A percentile compares a stretch with the other conserved stretches of the same genome.
phyloP scores from a whole-genome alignment of 306 rosid species.

The Amphicarpaea edgeworthii region DNA sequence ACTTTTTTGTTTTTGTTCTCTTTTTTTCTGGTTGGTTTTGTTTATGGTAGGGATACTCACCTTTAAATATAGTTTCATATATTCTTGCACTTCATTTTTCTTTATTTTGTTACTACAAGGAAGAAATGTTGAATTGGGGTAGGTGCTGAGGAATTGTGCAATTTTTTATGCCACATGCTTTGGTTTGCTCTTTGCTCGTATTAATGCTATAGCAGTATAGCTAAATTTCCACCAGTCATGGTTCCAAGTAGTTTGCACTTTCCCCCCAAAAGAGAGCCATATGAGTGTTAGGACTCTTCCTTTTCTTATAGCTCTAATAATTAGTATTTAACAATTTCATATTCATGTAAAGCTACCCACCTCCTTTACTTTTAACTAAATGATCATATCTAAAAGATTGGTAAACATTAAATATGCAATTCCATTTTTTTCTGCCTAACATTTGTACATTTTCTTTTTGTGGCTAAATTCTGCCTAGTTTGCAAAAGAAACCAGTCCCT shows the following conservation, averaged over 20 bases:
- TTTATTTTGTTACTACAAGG: conserved; percentile 2
- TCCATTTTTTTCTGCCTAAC: conserved; percentile 1
- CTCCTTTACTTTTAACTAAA: conserved; percentile 31
- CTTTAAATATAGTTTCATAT: conserved; percentile 9
- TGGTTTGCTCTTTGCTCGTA: conserved; percentile 11
- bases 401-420: conserved; percentile 18
- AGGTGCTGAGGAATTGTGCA: conserved; percentile 27
- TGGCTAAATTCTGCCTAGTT: conserved; percentile 36
- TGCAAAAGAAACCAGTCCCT: conserved; percentile 37
- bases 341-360: conserved; percentile 4
- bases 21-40: conserved; percentile 12
- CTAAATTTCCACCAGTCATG: conserved; percentile 35
- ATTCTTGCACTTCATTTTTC: neutral
- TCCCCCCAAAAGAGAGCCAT: neutral
- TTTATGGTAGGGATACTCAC: neutral
- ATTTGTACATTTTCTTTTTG: conserved; percentile 30
- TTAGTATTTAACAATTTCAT: conserved; percentile 1
- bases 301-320: conserved; percentile 20
- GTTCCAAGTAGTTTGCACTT: conserved; percentile 19
- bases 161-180: conserved; percentile 37
- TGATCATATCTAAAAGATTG: neutral
- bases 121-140: conserved; percentile 38
- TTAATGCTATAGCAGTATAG: conserved; percentile 37
- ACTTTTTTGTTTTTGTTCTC: neutral
- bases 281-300: conserved; percentile 26